Base-by-base conservation (phyloP, 2,329 filamentous ascomycete species). In the Zymoseptoria brevis region DNA sequence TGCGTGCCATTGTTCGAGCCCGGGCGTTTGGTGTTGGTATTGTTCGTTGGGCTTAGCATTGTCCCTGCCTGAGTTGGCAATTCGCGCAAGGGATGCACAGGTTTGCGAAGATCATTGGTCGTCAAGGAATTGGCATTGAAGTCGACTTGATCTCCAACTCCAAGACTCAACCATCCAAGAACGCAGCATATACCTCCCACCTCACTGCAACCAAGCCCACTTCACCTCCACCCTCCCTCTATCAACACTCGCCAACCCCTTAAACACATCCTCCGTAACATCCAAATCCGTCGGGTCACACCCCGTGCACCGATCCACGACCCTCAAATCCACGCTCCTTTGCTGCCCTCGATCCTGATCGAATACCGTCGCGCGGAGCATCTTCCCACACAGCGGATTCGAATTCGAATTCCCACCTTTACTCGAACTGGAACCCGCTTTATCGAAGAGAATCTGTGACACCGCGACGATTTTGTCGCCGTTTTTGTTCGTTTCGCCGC, bases 371-470 rank as follows among this genome's bases (percentile, higher is more conserved):
- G 89, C 80, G 24, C 86, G 77, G n/a, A 94, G 81, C 71, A 79
- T 83, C 67, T 77, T 76, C 1, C 85, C 86, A 67, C 89, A 93
- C 1, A 89, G 73, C 1, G 84, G 83, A 65, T 89, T 89, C 11
- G 75, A 70, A 69, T 89, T 90, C 0, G 80, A 76, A 61, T 79
- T 72, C n/a, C 66, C 68, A 11, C 70, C 69, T 24, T 55, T 67
- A 19, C 59, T 64, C 69, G 64, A 64, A 4, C 64, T 64, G 69
- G n/a, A 79, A 68, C 66, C 86, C 82, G 57, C 60, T 0, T 83
- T 79, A 70, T 91, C 87, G 69, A 83, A 93, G 2, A 88, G 70
- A 16, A 80, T 69, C 66, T 86, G 82, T 1, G 86, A 87, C 0
- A 93, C 79, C 0, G 89, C 83, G 41, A 83, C 86, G 49, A 92